Base-by-base conservation (phyloP, 2,329 filamentous ascomycete genomes). In the Metarhizium rileyi region DNA sequence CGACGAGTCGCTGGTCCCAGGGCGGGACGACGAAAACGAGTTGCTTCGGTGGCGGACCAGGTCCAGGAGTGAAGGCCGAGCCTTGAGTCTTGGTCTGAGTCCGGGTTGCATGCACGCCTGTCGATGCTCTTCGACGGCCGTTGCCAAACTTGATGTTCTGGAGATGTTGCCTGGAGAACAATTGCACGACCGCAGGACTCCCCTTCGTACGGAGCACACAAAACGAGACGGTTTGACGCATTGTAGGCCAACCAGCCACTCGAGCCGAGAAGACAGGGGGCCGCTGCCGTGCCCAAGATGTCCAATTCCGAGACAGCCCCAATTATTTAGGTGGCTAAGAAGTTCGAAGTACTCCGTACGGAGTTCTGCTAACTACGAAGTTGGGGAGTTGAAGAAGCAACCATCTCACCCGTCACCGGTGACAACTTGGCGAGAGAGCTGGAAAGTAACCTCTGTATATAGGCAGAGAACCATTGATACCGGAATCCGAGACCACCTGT, bases 51-150 rank as follows among this genome's bases (percentile, higher is more conserved):
- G 59, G 53, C 67, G 66, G 55, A 73, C 64, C 52, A 78, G 67
- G 53, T 78, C 75, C 63, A 78, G 70, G 57, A 78, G 64, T 54
- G 74, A 77, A 58, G 71, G 74, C 66, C 74, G 70, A 59, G 73
- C 70, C 72, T 68, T 72, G 56, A 78, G 66, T 53, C 66, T 68
- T 48, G 72, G 72, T 50, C 67, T 68, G 51, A 77, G 66, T 66
- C 75, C 75, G 59, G 75, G 65, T 54, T 73, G 70, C 74, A 78
- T 78, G 56, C 69, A 71, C 59, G 50, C 22, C 26, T 16, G 44
- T 22, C 38, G 38, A 25, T 18, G 38, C 38, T 25, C 22, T 42
- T 42, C 20, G 5, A 23, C 12, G 38, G 38, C 38, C 12, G 8
- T 25, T 25, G 38, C 22, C 38, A 42, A 20, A 12, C 6, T 14